A percentile compares a stretch with the other conserved stretches of the same genome.
These are phyloP conservation scores for Myriosclerotinia duriaeana DNA, from an alignment of 2,329 filamentous ascomycete genomes.

Conservation along the genomic window DNA sequence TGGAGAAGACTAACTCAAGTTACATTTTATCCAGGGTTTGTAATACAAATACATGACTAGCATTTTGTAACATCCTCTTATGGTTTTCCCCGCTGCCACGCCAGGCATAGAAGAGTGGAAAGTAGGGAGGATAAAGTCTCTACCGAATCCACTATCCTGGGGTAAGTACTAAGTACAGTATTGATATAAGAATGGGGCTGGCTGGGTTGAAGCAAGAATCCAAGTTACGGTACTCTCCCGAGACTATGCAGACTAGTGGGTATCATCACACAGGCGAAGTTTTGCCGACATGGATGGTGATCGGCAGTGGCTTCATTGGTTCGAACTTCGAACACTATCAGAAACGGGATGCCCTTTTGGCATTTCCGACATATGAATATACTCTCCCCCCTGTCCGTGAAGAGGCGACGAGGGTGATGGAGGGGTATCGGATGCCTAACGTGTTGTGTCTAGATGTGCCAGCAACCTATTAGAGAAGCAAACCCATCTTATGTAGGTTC, in stretches of 20 bases:
- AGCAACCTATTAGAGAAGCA: background rate
- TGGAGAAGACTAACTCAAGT: background rate
- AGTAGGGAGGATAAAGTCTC: background rate
- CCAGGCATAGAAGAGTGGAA: background rate
- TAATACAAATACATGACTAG: background rate
- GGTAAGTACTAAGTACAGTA: background rate
- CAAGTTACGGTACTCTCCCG: background rate
- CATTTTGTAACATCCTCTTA: background rate
- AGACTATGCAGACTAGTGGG: background rate
- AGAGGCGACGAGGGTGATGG: background rate
- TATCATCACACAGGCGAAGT: background rate
- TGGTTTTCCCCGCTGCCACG: background rate
- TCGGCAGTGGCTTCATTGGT: background rate
- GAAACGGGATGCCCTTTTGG: background rate
- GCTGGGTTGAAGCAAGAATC: background rate
- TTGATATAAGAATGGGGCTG: background rate
- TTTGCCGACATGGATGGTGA: background rate
- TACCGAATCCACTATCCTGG: background rate
- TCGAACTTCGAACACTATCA: background rate
- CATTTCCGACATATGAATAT: background rate
- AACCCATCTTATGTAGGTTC: background rate
- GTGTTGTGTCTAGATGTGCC: background rate
- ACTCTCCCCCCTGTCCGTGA: background rate
- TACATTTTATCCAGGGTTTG: background rate
- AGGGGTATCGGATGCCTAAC: background rate